phyloP scores from a whole-genome alignment of 768 basidiomycete species.

The Hebeloma cylindrosporum region DNA sequence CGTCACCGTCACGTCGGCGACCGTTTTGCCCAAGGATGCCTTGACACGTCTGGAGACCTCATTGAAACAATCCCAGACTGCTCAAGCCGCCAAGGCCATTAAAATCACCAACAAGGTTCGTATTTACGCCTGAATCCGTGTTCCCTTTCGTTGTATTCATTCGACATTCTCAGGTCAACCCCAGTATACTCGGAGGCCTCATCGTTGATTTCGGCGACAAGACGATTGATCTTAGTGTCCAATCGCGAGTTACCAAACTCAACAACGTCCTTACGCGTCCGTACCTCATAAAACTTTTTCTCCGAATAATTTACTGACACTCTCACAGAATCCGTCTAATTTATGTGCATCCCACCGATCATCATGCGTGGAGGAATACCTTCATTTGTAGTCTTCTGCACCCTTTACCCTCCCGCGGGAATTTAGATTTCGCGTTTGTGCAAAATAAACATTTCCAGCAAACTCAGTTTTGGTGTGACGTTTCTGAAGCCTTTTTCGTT shows the following conservation, averaged over 20 bases:
- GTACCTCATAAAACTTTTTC: constrained; percentile 26
- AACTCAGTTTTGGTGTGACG: constrained; percentile 12
- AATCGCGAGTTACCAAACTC: constrained; percentile 91
- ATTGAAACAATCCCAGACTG: constrained; percentile 84
- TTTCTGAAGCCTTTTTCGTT: background rate
- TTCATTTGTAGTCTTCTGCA: constrained; percentile 5
- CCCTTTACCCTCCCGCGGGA: constrained; percentile 8
- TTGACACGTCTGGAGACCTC: constrained; percentile 78
- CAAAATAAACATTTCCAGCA: constrained; percentile 16
- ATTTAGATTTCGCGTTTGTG: constrained; percentile 16
- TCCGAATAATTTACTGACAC: background rate
- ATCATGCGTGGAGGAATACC: background rate
- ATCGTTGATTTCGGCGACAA: constrained; percentile 98
- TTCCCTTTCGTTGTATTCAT: background rate
- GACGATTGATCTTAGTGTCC: constrained; percentile 94
- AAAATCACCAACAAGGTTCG: constrained; percentile 90
- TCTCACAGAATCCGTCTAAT: constrained; percentile 40
- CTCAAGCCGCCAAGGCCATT: constrained; percentile 82
- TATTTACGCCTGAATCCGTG: constrained; percentile 1
- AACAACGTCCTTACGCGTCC: constrained; percentile 84
- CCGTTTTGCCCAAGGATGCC: constrained; percentile 75
- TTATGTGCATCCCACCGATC: too few relatives aligned
- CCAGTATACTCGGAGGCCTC: constrained; percentile 86
- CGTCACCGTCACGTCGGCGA: constrained; percentile 87
- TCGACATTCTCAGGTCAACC: constrained; percentile 67